Base-by-base conservation (phyloP, 306 rosid species). In the Sechiopsis laciniata region DNA sequence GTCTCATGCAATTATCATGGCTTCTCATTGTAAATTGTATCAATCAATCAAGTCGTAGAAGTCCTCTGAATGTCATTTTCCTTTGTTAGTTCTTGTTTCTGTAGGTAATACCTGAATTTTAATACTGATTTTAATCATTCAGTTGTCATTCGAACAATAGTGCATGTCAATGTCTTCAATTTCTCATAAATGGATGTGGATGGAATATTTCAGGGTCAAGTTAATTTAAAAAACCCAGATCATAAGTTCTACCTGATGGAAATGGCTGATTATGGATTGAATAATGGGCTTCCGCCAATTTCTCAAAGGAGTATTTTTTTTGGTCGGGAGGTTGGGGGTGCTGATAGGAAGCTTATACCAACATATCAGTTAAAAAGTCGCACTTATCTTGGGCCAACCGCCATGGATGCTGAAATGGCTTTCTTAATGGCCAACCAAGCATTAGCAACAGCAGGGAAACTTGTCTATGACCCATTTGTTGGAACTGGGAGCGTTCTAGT, bases 321-420 rank as follows among this genome's bases (percentile, higher is more conserved):
- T 79, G 98, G 96, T 55, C 91, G 97, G 26, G 97, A 90, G 80
- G 78, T 90, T 65, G 98, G 98, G 46, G 90, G 83, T 79, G 88
- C 97, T 26, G 96, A 89, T 77, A 86, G 98, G 88, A 94, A 77
- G 79, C 95, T 90, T 79, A 10, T 94, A 53, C 98, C 98, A n/a
- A 87, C 97, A 29, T 94, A 90, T 79, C 91, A 94, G 76, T 81
- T 94, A 81, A 94, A 94, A 83, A 94, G 94, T 78, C 98, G 97
- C 52, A 82, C 70, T 65, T 94, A 94, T 86, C 96, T 94, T 62
- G 98, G 98, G 60, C 98, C 98, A 78, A 94, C 98, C n/a, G 98
- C 98, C 75, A 94, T 94, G 98, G 98, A 94, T 84, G 97, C 98
- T 4, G 98, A 94, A 84, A 84, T 94, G 78, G 97, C 97, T 67